Evolutionary conservation across 768 basidiomycete species (phyloP).

Genomic region (Stropharia rugosoannulata): DNA sequence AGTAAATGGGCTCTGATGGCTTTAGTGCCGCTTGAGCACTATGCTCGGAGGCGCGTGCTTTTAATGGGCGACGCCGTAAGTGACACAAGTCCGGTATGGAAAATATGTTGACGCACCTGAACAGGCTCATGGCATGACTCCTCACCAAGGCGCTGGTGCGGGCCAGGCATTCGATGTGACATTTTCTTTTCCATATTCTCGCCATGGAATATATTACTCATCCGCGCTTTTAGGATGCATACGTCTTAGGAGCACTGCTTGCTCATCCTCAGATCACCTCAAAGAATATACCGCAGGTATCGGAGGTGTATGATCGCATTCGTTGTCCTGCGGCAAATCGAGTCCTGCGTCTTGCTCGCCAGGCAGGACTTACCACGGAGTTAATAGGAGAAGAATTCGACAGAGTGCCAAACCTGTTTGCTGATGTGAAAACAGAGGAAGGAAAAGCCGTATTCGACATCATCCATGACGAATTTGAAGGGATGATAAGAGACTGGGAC

Average conservation of each 20-base stretch:
- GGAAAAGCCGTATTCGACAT: background rate
- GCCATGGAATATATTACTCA: background rate
- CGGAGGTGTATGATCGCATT: background rate
- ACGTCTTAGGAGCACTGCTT: background rate
- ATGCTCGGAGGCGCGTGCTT: background rate
- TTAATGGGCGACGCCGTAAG: conserved; percentile 2
- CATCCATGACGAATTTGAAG: background rate
- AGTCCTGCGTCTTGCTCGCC: background rate
- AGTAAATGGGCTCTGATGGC: conserved; percentile 7
- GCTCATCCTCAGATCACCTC: background rate
- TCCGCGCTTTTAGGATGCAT: background rate
- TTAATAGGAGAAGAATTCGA: background rate
- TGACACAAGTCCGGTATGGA: background rate
- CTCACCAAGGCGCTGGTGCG: conserved; percentile 5
- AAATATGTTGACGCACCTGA: background rate
- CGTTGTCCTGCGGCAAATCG: background rate
- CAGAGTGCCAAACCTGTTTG: background rate
- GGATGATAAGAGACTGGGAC: background rate
- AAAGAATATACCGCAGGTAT: background rate
- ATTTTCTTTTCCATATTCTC: background rate
- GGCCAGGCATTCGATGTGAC: conserved; percentile 3
- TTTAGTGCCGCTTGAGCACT: background rate
- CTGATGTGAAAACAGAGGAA: background rate
- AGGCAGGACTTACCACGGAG: conserved; percentile 1
- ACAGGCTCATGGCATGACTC: conserved; percentile 4